Evolutionary conservation across 345 rosid species (phyloP).

Genomic region (Acer saccharum): DNA sequence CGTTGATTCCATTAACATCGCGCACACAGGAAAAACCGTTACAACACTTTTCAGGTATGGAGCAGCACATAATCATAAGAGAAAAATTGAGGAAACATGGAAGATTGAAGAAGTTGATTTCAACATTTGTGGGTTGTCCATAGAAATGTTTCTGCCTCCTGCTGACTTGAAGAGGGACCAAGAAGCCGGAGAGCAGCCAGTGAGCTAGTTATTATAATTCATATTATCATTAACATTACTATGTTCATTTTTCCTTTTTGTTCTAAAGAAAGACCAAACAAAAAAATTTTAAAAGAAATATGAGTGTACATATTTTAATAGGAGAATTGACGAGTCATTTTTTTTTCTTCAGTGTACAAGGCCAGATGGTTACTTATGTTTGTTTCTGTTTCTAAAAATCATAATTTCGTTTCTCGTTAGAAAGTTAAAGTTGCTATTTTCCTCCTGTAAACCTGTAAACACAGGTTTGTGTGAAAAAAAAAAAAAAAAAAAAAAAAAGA

Average conservation of each 20-base stretch:
- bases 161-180: constrained; percentile 68
- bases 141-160: constrained; percentile 85
- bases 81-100: constrained; percentile 89
- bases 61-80: constrained; percentile 58
- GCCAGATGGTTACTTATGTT: neutral
- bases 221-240: neutral
- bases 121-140: constrained; percentile 72
- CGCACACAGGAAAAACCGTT: constrained; percentile 68
- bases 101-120: constrained; percentile 90
- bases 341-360: neutral
- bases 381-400: neutral
- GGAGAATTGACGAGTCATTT: neutral
- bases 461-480: too few species aligned
- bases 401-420: neutral
- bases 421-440: too few species aligned
- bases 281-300: neutral
- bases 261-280: neutral
- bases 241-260: neutral
- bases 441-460: too few species aligned
- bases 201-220: neutral
- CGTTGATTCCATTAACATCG: constrained; percentile 69
- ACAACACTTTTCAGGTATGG: constrained; percentile 71
- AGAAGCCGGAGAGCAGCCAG: constrained; percentile 28
- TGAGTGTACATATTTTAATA: neutral
- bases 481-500: too few species aligned